phyloP scores from a whole-genome alignment of 2,329 filamentous ascomycete genomes.

The Pseudopithomyces chartarum region DNA sequence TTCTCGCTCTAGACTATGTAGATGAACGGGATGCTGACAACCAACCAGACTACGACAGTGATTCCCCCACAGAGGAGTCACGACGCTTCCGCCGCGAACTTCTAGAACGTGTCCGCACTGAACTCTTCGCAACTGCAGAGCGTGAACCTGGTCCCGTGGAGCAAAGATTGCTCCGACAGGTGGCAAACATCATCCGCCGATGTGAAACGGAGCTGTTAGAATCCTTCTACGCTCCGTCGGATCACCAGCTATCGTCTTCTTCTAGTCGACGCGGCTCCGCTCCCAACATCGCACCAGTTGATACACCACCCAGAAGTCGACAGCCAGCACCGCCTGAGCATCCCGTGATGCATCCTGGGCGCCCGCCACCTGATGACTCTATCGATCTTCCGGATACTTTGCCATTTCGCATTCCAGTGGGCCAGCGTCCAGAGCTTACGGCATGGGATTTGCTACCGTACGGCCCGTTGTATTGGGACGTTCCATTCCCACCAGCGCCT shows the following conservation, averaged over 20 bases:
- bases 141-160: constrained; percentile 26
- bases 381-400: too few relatives aligned
- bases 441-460: too few relatives aligned
- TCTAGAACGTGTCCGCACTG: constrained; percentile 35
- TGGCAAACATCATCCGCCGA: constrained; percentile 32
- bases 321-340: too few relatives aligned
- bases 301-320: too few relatives aligned
- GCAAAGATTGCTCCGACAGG: constrained; percentile 31
- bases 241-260: not conserved
- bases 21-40: constrained; percentile 1
- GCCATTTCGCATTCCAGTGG: too few relatives aligned
- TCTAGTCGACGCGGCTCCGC: not conserved
- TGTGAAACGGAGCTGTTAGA: constrained; percentile 32
- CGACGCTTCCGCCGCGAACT: constrained; percentile 42
- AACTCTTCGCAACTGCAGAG: constrained; percentile 34
- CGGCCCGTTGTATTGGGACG: constrained; percentile 19
- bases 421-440: too few relatives aligned
- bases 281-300: too few relatives aligned
- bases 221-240: constrained; percentile 12
- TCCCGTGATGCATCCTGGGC: too few relatives aligned
- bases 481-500: constrained; percentile 19
- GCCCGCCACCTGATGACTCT: too few relatives aligned
- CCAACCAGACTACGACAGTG: constrained; percentile 40
- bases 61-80: constrained; percentile 29
- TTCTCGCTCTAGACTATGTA: too few relatives aligned